A percentile compares a stretch with the other conserved stretches of the same genome.
phyloP scores from a whole-genome alignment of 305 asterid species.

The Stenogyne calaminthoides region DNA sequence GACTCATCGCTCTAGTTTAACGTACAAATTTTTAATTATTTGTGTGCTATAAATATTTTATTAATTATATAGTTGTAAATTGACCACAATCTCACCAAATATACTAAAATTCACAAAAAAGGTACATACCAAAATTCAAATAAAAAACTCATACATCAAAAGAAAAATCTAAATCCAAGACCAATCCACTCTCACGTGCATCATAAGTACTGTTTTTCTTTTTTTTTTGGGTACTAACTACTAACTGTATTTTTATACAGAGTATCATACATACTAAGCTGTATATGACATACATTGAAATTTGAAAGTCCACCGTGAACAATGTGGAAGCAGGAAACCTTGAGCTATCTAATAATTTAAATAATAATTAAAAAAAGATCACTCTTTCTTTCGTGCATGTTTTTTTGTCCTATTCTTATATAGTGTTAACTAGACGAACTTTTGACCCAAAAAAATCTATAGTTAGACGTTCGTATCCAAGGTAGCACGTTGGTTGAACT shows the following conservation, averaged over 20 bases:
- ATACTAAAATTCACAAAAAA: too few relatives aligned
- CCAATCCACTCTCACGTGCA: not conserved
- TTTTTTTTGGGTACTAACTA: too few relatives aligned
- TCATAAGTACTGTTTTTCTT: too few relatives aligned
- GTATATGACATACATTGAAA: too few relatives aligned
- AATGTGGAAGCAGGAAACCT: not conserved
- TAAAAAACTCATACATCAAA: too few relatives aligned
- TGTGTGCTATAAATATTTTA: too few relatives aligned
- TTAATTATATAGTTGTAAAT: too few relatives aligned
- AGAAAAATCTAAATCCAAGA: not conserved
- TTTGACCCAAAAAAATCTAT: not conserved
- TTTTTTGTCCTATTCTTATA: not conserved
- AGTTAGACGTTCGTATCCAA: not conserved
- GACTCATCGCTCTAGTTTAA: too few relatives aligned
- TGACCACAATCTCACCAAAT: not conserved
- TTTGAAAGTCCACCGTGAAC: not conserved
- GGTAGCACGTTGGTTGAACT: constrained; percentile 7
- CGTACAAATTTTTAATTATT: too few relatives aligned
- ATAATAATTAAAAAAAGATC: not conserved
- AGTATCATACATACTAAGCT: too few relatives aligned
- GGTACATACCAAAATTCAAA: too few relatives aligned
- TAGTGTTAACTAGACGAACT: not conserved
- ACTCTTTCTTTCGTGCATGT: not conserved
- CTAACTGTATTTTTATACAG: too few relatives aligned
- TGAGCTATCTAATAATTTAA: not conserved